Conservation (phyloP, 106 monocot genomes). For the Phalaenopsis equestris region DNA sequence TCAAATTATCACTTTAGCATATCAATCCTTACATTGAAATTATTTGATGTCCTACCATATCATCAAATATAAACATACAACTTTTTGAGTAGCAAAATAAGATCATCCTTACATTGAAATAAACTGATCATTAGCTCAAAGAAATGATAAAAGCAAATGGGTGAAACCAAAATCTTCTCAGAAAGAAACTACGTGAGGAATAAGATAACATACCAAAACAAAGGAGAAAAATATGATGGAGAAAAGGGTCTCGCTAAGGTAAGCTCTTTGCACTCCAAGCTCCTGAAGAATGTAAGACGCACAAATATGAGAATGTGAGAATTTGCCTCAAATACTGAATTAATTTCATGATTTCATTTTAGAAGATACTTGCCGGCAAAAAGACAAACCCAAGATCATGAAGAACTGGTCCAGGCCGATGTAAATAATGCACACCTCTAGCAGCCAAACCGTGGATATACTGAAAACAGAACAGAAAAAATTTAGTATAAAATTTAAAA, state of each 20-base stretch:
- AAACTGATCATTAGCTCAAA: background rate
- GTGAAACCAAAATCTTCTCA: background rate
- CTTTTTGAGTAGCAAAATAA: too few relatives aligned
- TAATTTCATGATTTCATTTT: background rate
- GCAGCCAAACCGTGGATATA: slow-evolving; percentile 78
- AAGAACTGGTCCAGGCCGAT: slow-evolving; percentile 63
- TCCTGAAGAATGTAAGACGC: slow-evolving; percentile 15
- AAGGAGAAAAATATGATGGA: slow-evolving; percentile 41
- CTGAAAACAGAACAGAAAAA: slow-evolving; percentile 10
- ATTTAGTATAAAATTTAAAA: background rate
- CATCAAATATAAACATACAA: too few relatives aligned
- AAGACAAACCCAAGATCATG: slow-evolving; percentile 66
- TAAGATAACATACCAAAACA: slow-evolving; percentile 28
- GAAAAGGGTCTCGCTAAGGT: slow-evolving; percentile 42
- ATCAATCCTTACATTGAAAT: too few relatives aligned
- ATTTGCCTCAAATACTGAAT: background rate
- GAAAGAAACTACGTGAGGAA: background rate
- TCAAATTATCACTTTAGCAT: too few relatives aligned
- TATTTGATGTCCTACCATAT: too few relatives aligned
- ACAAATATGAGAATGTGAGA: background rate
- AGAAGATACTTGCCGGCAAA: slow-evolving; percentile 42
- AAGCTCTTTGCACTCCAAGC: slow-evolving; percentile 35
- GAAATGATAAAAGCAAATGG: background rate
- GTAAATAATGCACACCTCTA: slow-evolving; percentile 72
- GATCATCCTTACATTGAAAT: background rate